Evolutionary conservation across 805 yeast species (phyloP).

Genomic region (Saccharomycopsis sp.): DNA sequence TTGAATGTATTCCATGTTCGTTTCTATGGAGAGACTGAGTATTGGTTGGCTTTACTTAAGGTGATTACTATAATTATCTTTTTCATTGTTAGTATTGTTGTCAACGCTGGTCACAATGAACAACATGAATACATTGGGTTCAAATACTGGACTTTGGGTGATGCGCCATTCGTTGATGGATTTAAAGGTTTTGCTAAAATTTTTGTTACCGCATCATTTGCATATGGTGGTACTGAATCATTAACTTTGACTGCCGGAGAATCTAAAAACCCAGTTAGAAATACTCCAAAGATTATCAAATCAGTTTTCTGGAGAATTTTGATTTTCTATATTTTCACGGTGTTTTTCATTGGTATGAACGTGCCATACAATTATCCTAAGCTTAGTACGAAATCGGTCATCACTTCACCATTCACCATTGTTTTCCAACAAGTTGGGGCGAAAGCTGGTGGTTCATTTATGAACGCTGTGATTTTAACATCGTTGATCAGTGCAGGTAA

Average conservation of each 20-base stretch:
- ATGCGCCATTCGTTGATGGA: constrained; percentile 47
- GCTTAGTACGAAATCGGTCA: constrained; percentile 28
- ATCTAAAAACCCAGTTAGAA: constrained; percentile 47
- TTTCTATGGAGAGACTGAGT: constrained; percentile 59
- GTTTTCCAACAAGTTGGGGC: constrained; percentile 47
- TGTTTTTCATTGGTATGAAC: constrained; percentile 53
- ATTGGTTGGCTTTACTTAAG: constrained; percentile 50
- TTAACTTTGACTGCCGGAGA: constrained; percentile 50
- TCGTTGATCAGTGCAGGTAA: constrained; percentile 51
- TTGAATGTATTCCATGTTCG: constrained; percentile 44
- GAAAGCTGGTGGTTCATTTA: constrained; percentile 40
- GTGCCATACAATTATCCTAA: constrained; percentile 53
- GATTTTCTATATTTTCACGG: constrained; percentile 46
- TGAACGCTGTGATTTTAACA: constrained; percentile 50
- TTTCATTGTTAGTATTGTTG: constrained; percentile 49
- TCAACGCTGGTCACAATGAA: constrained; percentile 52
- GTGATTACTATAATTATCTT: constrained; percentile 50
- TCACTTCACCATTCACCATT: constrained; percentile 40
- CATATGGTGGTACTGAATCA: constrained; percentile 44
- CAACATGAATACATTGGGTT: constrained; percentile 49
- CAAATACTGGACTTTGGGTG: constrained; percentile 48
- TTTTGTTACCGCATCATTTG: constrained; percentile 46
- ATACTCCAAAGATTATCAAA: constrained; percentile 53
- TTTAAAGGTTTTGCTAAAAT: constrained; percentile 45
- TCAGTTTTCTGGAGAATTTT: constrained; percentile 54